A percentile compares a stretch with the other conserved stretches of the same genome.
Evolutionary conservation across 352 stramenopile species (phyloP).

Genomic region (Globisporangium mamillatum): DNA sequence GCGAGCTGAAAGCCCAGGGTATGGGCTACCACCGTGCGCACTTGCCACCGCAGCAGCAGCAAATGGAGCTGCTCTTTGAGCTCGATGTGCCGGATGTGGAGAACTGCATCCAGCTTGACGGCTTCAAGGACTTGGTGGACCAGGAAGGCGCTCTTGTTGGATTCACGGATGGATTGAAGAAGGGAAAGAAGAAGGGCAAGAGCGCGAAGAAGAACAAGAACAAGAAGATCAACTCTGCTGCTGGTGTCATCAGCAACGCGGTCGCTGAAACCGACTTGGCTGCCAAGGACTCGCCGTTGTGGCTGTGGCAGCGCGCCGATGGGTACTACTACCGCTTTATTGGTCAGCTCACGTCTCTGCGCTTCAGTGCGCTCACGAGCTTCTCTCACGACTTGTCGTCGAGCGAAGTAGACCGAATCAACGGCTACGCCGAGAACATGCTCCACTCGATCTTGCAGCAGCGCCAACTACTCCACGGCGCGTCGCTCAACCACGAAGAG

Average conservation of each 20-base stretch:
- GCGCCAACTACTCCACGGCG: constrained; percentile 68
- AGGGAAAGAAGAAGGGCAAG: constrained; percentile 29
- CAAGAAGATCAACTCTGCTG: constrained; percentile 23
- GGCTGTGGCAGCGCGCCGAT: constrained; percentile 83
- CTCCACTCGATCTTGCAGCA: constrained; percentile 86
- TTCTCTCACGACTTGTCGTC: constrained; percentile 86
- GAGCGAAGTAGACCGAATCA: constrained; percentile 85
- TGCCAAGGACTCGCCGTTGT: constrained; percentile 62
- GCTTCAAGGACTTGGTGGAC: constrained; percentile 46
- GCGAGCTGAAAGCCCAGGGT: constrained; percentile 84
- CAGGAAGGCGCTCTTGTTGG: constrained; percentile 13
- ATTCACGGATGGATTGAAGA: constrained; percentile 18
- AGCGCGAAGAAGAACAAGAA: constrained; percentile 36
- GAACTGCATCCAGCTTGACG: constrained; percentile 76
- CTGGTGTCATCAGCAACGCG: constrained; percentile 12
- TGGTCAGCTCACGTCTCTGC: constrained; percentile 70
- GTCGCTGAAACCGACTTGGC: constrained; percentile 13
- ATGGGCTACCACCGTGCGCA: constrained; percentile 78
- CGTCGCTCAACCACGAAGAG: constrained; percentile 69
- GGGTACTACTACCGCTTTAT: constrained; percentile 90
- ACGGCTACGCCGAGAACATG: constrained; percentile 89
- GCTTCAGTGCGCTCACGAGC: constrained; percentile 73
- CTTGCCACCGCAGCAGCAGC: constrained; percentile 65
- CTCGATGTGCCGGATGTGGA: constrained; percentile 81
- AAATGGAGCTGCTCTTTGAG: constrained; percentile 81